Evolutionary conservation across 1,139 yeast species (phyloP).

Genomic region (Suhomyces panamericanus): DNA sequence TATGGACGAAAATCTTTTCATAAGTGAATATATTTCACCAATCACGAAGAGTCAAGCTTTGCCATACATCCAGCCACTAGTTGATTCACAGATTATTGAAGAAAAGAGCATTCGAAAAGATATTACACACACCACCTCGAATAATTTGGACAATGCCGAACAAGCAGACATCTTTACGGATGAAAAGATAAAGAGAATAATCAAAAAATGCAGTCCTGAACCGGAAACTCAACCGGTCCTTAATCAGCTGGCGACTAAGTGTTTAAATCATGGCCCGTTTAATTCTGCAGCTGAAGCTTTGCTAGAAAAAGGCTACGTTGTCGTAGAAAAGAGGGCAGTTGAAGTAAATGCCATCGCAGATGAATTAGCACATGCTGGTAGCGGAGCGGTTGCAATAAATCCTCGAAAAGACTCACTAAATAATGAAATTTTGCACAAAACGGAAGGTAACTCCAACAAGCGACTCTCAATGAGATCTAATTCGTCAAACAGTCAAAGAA

Average conservation of each 20-base stretch:
- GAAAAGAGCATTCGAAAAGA: not conserved
- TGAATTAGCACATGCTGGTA: constrained; percentile 72
- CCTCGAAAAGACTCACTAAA: constrained; percentile 17
- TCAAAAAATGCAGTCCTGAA: constrained; percentile 45
- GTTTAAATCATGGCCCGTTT: constrained; percentile 4
- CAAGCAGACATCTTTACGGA: constrained; percentile 26
- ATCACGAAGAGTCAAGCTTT: constrained; percentile 14
- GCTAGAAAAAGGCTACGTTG: constrained; percentile 84
- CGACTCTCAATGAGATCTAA: constrained; percentile 36
- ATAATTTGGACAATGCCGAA: not conserved
- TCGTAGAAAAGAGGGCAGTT: constrained; percentile 89
- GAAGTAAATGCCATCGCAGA: constrained; percentile 96
- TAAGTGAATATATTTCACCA: constrained; percentile 70
- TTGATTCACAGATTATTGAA: not conserved
- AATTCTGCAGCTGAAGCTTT: constrained; percentile 39
- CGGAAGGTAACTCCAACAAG: constrained; percentile 13
- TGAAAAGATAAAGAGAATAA: constrained; percentile 47
- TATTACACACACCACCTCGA: not conserved
- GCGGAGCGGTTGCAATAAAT: constrained; percentile 52
- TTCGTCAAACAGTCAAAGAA: constrained; percentile 37
- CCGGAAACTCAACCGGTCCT: constrained; percentile 27
- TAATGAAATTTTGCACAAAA: constrained; percentile 15
- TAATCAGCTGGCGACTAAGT: not conserved
- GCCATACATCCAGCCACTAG: constrained; percentile 11
- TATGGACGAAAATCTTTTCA: constrained; percentile 75